Evolutionary conservation across 208 protist species (phyloP).

Genomic region (Acanthamoeba healyi): DNA sequence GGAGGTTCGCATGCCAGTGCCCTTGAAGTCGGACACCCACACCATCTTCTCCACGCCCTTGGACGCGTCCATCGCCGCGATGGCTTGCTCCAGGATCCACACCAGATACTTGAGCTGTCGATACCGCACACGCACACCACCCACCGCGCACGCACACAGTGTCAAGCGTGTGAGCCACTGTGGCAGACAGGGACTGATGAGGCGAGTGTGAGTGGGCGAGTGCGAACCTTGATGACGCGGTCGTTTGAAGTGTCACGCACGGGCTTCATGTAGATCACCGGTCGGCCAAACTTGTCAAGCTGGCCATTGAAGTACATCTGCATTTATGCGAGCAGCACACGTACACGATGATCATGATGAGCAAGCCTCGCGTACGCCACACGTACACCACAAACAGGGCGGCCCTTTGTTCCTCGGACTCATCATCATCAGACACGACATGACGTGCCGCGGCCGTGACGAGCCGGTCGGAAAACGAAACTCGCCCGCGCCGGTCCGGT

Average conservation of each 20-base stretch:
- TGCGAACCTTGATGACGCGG: slow-evolving; percentile 46
- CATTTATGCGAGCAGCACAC: background rate
- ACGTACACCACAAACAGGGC: background rate
- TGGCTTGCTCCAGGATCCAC: slow-evolving; percentile 65
- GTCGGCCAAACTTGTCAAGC: slow-evolving; percentile 64
- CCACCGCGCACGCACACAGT: too few relatives aligned
- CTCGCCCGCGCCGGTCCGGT: too few relatives aligned
- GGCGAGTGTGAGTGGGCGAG: too few relatives aligned
- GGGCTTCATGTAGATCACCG: slow-evolving; percentile 69
- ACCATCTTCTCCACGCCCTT: slow-evolving; percentile 73
- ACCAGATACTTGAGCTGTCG: slow-evolving; percentile 63
- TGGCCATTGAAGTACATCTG: slow-evolving; percentile 67
- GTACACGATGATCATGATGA: background rate
- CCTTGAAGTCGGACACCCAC: slow-evolving; percentile 50
- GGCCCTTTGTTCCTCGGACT: too few relatives aligned
- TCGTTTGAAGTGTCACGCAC: slow-evolving; percentile 56
- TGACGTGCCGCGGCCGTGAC: too few relatives aligned
- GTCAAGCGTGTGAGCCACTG: background rate
- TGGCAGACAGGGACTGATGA: too few relatives aligned
- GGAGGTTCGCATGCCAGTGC: slow-evolving; percentile 56
- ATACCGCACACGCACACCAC: background rate
- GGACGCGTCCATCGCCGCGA: slow-evolving; percentile 37
- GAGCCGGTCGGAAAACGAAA: background rate
- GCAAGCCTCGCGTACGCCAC: background rate
- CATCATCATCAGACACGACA: too few relatives aligned